Evolutionary conservation across 768 basidiomycete genomes (phyloP).

Genomic region (Naganishia randhawae): DNA sequence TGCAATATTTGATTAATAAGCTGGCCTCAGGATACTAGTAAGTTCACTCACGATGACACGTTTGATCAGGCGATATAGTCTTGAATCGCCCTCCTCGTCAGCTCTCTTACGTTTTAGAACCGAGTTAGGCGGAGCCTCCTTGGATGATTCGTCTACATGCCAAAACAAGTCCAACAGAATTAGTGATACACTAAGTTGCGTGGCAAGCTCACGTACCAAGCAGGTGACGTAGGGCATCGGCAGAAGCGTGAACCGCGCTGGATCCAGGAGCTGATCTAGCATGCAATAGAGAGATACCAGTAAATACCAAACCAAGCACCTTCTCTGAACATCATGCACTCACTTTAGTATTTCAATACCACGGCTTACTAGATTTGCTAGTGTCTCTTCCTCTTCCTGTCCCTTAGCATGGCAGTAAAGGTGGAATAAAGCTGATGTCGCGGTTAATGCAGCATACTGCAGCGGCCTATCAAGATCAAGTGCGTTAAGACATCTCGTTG

Average conservation of each 20-base stretch:
- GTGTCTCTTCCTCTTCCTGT: neutral
- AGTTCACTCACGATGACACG: neutral
- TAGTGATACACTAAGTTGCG: neutral
- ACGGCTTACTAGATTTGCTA: neutral
- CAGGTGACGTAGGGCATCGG: neutral
- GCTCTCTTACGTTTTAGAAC: neutral
- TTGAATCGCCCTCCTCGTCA: neutral
- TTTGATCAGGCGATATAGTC: neutral
- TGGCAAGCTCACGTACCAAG: neutral
- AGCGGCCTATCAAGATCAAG: neutral
- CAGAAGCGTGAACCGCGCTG: conserved; percentile 1
- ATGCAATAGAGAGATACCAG: neutral
- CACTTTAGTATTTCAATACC: neutral
- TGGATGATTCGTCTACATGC: neutral
- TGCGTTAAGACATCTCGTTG: neutral
- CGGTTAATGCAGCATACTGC: neutral
- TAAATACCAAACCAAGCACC: neutral
- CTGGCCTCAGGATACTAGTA: neutral
- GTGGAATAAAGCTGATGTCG: neutral
- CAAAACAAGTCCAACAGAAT: neutral
- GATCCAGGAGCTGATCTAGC: neutral
- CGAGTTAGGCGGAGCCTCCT: neutral
- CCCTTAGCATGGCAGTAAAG: neutral
- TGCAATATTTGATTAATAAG: neutral
- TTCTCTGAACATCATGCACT: neutral